Conservation (phyloP, 441 rosid species). For the Euphorbia corollata region DNA sequence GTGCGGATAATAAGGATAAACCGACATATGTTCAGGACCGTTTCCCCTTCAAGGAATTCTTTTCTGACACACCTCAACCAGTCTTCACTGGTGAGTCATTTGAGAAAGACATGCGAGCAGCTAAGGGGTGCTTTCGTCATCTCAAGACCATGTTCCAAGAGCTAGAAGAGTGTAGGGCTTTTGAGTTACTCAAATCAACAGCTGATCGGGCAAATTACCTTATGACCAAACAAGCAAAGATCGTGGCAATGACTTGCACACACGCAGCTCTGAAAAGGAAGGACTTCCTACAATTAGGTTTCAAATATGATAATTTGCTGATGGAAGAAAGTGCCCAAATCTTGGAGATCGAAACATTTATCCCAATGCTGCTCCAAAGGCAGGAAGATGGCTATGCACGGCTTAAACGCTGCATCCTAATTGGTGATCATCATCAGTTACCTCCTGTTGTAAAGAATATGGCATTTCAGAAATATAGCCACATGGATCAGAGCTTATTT, state of each 20-base stretch:
- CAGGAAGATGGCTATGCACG: slow-evolving; percentile 98
- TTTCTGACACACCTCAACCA: slow-evolving; percentile 71
- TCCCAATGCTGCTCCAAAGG: slow-evolving; percentile 97
- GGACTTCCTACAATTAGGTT: slow-evolving; percentile 94
- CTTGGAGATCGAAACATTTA: slow-evolving; percentile 96
- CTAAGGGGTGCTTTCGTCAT: slow-evolving; percentile 91
- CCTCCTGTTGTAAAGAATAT: slow-evolving; percentile 99
- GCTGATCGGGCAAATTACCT: slow-evolving; percentile 98
- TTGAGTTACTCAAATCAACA: slow-evolving; percentile 97
- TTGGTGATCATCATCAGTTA: slow-evolving; percentile 97
- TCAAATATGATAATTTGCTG: slow-evolving; percentile 92
- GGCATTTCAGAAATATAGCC: slow-evolving; percentile 99
- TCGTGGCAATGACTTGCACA: slow-evolving; percentile 99
- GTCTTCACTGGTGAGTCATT: slow-evolving; percentile 78
- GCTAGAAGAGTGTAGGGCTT: slow-evolving; percentile 98
- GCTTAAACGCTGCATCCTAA: slow-evolving; percentile 93
- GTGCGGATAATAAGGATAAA: slow-evolving; percentile 73
- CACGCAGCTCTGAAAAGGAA: slow-evolving; percentile 98
- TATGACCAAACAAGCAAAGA: slow-evolving; percentile 98
- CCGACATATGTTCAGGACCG: slow-evolving; percentile 69
- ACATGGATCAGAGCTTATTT: slow-evolving; percentile 99
- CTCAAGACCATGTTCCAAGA: slow-evolving; percentile 91
- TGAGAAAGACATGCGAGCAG: slow-evolving; percentile 91
- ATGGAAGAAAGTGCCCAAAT: slow-evolving; percentile 99
- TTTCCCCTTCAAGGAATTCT: slow-evolving; percentile 89